phyloP scores from a whole-genome alignment of 805 yeast species.

The Brettanomyces naardenensis region DNA sequence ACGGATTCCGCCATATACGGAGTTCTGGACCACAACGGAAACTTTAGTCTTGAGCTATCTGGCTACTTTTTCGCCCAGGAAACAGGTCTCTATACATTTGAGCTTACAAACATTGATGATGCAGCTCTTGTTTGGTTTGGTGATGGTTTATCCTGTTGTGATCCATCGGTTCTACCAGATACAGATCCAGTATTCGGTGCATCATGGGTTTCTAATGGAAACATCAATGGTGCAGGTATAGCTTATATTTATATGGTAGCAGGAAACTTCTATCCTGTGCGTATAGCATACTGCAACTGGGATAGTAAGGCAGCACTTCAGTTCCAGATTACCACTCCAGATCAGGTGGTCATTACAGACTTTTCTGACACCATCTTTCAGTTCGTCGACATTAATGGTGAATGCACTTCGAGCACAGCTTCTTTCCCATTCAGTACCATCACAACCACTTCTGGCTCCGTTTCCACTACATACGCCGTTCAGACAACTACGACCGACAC shows the following conservation, averaged over 20 bases:
- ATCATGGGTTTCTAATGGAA: constrained; percentile 5
- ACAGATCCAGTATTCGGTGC: constrained; percentile 6
- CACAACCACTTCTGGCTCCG: not conserved
- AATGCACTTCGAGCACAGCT: not conserved
- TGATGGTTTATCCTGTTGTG: constrained; percentile 28
- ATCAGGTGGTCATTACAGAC: constrained; percentile 2
- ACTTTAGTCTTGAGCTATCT: constrained; percentile 10
- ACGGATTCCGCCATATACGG: constrained; percentile 5
- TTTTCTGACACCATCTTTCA: not conserved
- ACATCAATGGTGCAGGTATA: not conserved
- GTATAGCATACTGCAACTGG: constrained; percentile 12
- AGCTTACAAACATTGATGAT: constrained; percentile 23
- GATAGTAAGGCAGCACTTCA: constrained; percentile 6
- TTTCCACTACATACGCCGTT: not conserved
- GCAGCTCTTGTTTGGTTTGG: constrained; percentile 26
- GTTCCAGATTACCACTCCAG: constrained; percentile 9
- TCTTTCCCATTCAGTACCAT: not conserved
- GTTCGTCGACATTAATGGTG: not conserved
- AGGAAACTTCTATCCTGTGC: constrained; percentile 13
- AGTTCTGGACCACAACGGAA: constrained; percentile 3
- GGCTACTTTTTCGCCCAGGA: constrained; percentile 19
- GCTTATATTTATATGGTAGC: constrained; percentile 9
- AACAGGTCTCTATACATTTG: constrained; percentile 23
- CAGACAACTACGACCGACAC: not conserved
- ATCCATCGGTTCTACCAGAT: constrained; percentile 1